Conservation (phyloP, 306 rosid species). For the Pyrus bretschneideri region DNA sequence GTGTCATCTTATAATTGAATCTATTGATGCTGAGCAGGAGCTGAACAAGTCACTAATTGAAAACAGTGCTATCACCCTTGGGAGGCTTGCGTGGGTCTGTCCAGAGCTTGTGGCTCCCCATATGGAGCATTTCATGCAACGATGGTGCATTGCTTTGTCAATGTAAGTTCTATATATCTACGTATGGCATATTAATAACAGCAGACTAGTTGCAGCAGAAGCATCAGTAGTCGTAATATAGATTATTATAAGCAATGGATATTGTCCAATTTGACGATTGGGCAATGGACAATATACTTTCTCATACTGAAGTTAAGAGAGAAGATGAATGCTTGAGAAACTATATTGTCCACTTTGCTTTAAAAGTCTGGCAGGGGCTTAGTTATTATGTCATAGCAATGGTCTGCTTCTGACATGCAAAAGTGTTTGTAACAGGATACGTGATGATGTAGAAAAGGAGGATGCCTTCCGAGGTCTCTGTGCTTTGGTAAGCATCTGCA, state of each 20-base stretch:
- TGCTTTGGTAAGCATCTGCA: conserved; percentile 62
- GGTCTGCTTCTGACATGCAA: conserved; percentile 14
- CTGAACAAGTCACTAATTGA: conserved; percentile 83
- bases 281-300: neutral
- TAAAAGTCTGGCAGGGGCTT: neutral
- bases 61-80: conserved; percentile 95
- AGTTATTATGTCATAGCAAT: neutral
- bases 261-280: neutral
- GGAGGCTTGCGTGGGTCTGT: conserved; percentile 98
- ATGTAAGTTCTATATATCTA: conserved; percentile 33
- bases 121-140: conserved; percentile 97
- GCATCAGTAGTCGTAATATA: neutral
- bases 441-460: conserved; percentile 95
- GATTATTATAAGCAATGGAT: too few species aligned
- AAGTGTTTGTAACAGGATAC: conserved; percentile 59
- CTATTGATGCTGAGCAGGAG: conserved; percentile 45
- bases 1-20: conserved; percentile 19
- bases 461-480: conserved; percentile 97
- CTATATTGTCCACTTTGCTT: conserved; percentile 1
- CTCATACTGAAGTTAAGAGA: neutral
- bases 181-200: neutral
- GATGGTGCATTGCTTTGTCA: conserved; percentile 96
- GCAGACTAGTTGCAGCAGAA: neutral
- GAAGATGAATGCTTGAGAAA: neutral
- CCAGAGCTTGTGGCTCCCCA: conserved; percentile 93